Evolutionary conservation across 2,329 filamentous ascomycete species (phyloP).

Genomic region (Exophiala mesophila): DNA sequence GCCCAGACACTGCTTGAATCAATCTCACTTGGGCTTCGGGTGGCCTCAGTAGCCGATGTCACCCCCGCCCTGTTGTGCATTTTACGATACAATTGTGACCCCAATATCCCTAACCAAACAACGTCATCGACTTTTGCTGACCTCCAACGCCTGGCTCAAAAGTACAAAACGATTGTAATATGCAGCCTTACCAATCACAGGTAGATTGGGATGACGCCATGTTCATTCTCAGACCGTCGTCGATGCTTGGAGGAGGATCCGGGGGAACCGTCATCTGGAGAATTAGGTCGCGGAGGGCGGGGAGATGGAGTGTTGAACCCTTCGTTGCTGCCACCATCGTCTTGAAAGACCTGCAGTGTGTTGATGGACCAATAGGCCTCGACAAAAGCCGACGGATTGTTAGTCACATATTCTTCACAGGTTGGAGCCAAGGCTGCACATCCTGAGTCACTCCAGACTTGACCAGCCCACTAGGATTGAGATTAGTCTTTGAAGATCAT

Average conservation of each 20-base stretch:
- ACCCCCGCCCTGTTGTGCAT: no score
- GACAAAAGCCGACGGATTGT: constrained; percentile 61
- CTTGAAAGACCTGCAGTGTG: constrained; percentile 60
- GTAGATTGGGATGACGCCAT: constrained; percentile 1
- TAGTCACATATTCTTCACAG: constrained; percentile 66
- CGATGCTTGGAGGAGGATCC: not conserved
- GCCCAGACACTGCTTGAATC: no score
- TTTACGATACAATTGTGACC: no score
- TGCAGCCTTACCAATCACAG: not conserved
- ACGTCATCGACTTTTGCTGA: not conserved
- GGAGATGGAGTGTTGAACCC: not conserved
- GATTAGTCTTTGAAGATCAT: no score
- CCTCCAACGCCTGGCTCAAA: not conserved
- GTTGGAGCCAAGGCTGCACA: constrained; percentile 57
- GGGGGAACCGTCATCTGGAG: not conserved
- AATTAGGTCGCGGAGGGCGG: no score
- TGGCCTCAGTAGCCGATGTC: no score
- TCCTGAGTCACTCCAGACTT: constrained; percentile 26
- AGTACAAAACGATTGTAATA: not conserved
- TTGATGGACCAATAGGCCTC: constrained; percentile 74
- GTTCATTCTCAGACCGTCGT: not conserved
- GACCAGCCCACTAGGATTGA: constrained; percentile 19
- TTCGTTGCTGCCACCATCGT: no score
- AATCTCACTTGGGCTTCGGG: no score
- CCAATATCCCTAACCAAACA: not conserved